Base-by-base conservation (phyloP, 108 stramenopile species). In the Stephanodiscus minutulus region DNA sequence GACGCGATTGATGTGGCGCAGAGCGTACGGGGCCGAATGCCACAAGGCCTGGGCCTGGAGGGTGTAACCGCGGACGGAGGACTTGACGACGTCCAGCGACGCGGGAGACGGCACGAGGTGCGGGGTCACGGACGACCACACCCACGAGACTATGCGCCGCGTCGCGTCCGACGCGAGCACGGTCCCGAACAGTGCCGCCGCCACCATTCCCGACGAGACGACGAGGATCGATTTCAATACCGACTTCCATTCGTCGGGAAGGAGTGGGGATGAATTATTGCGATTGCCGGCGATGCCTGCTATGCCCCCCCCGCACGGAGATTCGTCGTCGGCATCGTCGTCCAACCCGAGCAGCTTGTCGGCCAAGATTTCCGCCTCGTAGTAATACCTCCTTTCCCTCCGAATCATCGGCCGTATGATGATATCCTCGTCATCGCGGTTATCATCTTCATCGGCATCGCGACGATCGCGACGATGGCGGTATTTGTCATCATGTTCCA, bases 331-430 rank as follows among this genome's bases (percentile, higher is more conserved):
- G 21, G 39, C 22, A 3, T 36, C 49, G 2, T 18, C 47, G 29
- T 61, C 70, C 20, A 71, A 46, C 18, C 77, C 77, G 17, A 70
- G 35, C 24, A 79, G 53, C 22, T 44, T 49, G 66, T 79, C 77
- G 12, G 61, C 70, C 12, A 79, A 44, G 15, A 71, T 25, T 68
- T 79, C 77, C 9, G 27, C 25, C 24, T 22, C 28, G 27, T 15
- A 29, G 10, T 27, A 31, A n/a, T n/a, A 25, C 3, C 24, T 9
- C 52, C 52, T 22, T 53, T 25, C 52, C 22, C 22, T 21, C 52
- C 52, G 22, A 53, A 7, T 25, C 52, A 53, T 53, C 52, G 27
- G 27, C 22, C 43, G 43, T 44, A 44, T 3, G 3, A 3, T 3
- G 12, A 15, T 15, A 24, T 27, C 22, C 22, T 1, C 50, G 6